Base-by-base conservation (phyloP, 106 monocot species). In the Dendrobium catenatum region DNA sequence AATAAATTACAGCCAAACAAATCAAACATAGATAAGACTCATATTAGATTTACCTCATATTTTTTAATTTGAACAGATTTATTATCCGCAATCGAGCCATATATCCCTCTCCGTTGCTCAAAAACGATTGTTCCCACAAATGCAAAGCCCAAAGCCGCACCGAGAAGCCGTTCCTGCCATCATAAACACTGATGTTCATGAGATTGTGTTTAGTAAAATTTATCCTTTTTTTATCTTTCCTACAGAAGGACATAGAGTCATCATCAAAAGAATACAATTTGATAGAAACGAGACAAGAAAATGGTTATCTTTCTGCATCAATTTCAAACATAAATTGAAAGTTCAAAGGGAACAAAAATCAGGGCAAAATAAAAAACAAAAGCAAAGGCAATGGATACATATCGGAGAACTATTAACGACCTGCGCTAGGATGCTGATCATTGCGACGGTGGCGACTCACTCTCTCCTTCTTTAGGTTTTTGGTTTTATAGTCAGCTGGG, bases 161-260 rank as follows among this genome's bases (percentile, higher is more conserved):
- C 89, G 15, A 92, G 89, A 42, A 92, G 68, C 19, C 92, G 89
- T 79, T 92, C 92, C 89, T 92, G 73, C 83, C 83, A 80, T 40
- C 59, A 55, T 55, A 55, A 59, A 77, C 46, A 49, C 76, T 11
- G n/a, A 4, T 9, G 11, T 42, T 48, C 11, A 24, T 76, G 24
- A 27, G 49, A 49, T 49, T 76, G 3, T 4, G 3, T 6, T 13
- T 6, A 43, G 51, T 1, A 51, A 13, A 11, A 15, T 51, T 51
- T 51, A 51, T 51, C 13, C 15, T 13, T 13, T 37, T 72, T 68
- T 72, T 27, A 17, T 33, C 40, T 72, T 40, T 11, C 33, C 72
- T 33, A 70, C 13, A 73, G 64, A 70, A 70, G 29, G 31, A 13
- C 29, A 70, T 37, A 27, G 70, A 74, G 44, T 44, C 74, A 4